Conservation (phyloP, 2,329 filamentous ascomycete genomes). For the Fusarium guadeloupense region DNA sequence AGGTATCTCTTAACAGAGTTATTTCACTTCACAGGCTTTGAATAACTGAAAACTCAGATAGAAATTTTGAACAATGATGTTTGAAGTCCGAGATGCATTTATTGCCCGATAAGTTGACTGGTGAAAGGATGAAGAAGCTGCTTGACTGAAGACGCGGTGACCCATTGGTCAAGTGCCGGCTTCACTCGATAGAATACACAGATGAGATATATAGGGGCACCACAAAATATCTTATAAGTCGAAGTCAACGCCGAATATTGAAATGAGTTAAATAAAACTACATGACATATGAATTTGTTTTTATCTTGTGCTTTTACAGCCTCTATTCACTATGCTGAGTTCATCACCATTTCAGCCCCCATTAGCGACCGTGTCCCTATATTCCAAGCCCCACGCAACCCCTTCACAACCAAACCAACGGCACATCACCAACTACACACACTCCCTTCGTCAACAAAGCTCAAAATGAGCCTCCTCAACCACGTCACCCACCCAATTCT, state of each 20-base stretch:
- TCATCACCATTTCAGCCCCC: background rate
- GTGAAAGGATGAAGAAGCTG: background rate
- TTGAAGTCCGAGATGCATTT: too few species aligned
- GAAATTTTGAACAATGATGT: too few species aligned
- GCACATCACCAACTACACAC: constrained; percentile 3
- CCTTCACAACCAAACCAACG: constrained; percentile 15
- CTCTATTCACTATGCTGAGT: background rate
- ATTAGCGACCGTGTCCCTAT: constrained; percentile 22
- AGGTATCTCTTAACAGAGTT: too few species aligned
- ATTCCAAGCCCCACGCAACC: constrained; percentile 22
- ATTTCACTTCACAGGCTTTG: too few species aligned
- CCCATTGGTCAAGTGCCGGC: too few species aligned
- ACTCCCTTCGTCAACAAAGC: background rate
- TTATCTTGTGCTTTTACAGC: background rate
- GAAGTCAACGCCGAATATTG: too few species aligned
- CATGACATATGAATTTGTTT: too few species aligned
- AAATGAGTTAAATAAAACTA: too few species aligned
- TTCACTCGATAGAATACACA: too few species aligned
- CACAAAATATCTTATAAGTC: background rate
- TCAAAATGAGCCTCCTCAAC: constrained; percentile 29
- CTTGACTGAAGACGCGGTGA: background rate
- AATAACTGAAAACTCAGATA: too few species aligned
- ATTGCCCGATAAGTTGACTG: background rate
- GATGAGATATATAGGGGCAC: too few species aligned
- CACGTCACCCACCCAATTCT: constrained; percentile 31